Conservation (phyloP, 2,329 filamentous ascomycete genomes). For the Penicillium expansum region DNA sequence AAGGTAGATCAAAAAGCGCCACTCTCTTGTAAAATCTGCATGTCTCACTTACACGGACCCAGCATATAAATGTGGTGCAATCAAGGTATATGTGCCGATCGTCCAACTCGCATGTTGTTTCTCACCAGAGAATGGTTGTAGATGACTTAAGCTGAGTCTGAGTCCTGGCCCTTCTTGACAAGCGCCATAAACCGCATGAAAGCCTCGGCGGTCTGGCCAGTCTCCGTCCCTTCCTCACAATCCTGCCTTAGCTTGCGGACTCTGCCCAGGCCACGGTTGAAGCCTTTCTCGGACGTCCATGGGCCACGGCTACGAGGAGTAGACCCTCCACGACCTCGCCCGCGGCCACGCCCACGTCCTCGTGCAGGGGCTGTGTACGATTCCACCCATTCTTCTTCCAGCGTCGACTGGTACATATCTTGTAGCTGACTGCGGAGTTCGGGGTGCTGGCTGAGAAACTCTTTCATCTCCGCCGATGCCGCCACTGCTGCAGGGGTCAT, state of each 20-base stretch:
- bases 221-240: slow-evolving; percentile 36
- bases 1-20: not conserved
- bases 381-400: slow-evolving; percentile 43
- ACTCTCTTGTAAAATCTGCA: slow-evolving; percentile 1
- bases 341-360: slow-evolving; percentile 27
- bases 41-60: slow-evolving; percentile 3
- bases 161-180: slow-evolving; percentile 24
- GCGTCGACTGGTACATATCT: slow-evolving; percentile 43
- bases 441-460: slow-evolving; percentile 40
- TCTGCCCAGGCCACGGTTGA: slow-evolving; percentile 42
- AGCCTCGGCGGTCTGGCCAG: slow-evolving; percentile 33
- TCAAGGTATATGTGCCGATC: not conserved
- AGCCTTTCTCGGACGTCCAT: slow-evolving; percentile 45
- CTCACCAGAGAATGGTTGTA: not conserved
- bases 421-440: slow-evolving; percentile 40
- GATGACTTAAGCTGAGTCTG: slow-evolving; percentile 2
- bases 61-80: not conserved
- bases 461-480: slow-evolving; percentile 35
- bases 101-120: not conserved
- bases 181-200: slow-evolving; percentile 40
- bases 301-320: slow-evolving; percentile 32
- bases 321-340: slow-evolving; percentile 27
- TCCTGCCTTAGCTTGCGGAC: slow-evolving; percentile 38
- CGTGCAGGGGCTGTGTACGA: slow-evolving; percentile 24
- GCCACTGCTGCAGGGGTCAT: slow-evolving; percentile 17